phyloP scores from a whole-genome alignment of 208 protist genomes.

The Leishmania major region DNA sequence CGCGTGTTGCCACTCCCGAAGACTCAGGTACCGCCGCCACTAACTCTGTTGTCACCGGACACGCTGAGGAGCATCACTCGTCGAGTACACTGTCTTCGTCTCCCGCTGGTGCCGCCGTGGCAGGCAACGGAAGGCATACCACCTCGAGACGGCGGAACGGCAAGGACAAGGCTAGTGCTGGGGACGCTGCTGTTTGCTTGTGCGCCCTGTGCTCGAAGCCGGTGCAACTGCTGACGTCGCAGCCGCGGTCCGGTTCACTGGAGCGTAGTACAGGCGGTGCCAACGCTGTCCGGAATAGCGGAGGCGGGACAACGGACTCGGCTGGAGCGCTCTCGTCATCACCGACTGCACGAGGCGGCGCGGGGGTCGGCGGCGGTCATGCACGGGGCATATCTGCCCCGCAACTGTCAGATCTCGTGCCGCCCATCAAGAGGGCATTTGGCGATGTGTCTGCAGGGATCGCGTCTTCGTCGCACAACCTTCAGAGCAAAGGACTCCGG shows the following conservation, averaged over 20 bases:
- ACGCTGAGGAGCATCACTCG: background rate
- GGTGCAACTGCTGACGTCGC: conserved; percentile 21
- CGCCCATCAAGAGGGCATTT: background rate
- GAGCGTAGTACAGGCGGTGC: background rate
- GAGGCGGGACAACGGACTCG: background rate
- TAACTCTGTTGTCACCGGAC: background rate
- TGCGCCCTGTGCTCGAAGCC: conserved; percentile 43
- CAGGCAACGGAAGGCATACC: background rate
- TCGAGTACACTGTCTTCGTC: background rate
- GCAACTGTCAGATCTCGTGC: background rate
- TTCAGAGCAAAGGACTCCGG: conserved; percentile 32
- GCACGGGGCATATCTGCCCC: background rate
- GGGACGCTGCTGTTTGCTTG: background rate
- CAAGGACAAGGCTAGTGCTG: background rate
- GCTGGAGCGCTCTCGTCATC: background rate
- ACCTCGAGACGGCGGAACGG: background rate
- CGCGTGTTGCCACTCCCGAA: background rate
- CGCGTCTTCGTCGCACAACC: conserved; percentile 4
- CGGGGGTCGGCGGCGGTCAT: background rate
- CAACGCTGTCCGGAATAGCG: background rate
- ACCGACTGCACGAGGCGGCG: background rate
- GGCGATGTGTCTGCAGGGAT: background rate
- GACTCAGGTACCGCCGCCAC: no score
- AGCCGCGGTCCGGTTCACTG: background rate
- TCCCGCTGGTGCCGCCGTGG: background rate